These are phyloP conservation scores for Alternaria alternata DNA, from an alignment of 2,329 filamentous ascomycete genomes.

Conservation along the genomic window DNA sequence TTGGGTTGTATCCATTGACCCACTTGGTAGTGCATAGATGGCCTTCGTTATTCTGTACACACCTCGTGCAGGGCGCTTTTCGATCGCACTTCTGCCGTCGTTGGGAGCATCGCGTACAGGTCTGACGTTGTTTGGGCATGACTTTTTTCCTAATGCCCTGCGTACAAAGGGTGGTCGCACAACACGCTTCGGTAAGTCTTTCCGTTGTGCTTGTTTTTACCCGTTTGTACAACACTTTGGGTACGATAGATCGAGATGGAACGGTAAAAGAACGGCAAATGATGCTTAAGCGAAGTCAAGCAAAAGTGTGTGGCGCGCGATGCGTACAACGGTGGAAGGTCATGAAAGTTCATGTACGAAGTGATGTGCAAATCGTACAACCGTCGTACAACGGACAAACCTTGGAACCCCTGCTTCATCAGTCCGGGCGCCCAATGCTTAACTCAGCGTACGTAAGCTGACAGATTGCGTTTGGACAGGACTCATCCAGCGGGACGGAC, in stretches of 20 bases:
- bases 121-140: constrained; percentile 45
- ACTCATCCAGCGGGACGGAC: not conserved
- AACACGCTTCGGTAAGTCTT: not conserved
- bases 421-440: not conserved
- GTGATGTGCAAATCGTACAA: constrained; percentile 5
- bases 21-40: constrained; percentile 46
- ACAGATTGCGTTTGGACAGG: not conserved
- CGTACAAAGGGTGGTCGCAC: not conserved
- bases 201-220: not conserved
- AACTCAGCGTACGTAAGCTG: not conserved
- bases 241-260: not conserved
- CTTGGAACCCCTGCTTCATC: not conserved
- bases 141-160: not conserved
- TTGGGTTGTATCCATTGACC: constrained; percentile 44
- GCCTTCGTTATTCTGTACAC: constrained; percentile 42
- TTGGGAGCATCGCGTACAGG: constrained; percentile 41
- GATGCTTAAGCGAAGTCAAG: not conserved
- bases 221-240: not conserved
- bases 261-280: not conserved
- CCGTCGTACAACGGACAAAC: not conserved
- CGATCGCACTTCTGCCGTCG: constrained; percentile 46
- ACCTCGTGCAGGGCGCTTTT: constrained; percentile 36
- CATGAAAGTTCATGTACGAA: constrained; percentile 1
- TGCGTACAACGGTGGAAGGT: constrained; percentile 1
- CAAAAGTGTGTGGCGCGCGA: not conserved